Conservation (phyloP, 148 eudicot genomes). For the Bassia scoparia region DNA sequence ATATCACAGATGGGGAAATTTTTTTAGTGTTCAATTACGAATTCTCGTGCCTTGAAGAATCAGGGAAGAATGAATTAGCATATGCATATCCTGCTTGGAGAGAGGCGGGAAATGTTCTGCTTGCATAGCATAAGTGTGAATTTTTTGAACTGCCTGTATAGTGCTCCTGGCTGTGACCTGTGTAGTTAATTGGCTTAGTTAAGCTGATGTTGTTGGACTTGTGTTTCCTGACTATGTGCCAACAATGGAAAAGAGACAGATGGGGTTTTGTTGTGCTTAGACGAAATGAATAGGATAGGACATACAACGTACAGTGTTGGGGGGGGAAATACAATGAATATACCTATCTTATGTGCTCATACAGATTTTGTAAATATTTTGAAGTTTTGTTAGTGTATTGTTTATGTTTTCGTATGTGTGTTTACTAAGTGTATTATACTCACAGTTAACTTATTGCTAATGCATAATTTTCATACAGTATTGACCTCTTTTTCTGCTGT, state of each 20-base stretch:
- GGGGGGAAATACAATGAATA: background rate
- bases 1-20: constrained; percentile 3
- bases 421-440: background rate
- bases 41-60: background rate
- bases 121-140: background rate
- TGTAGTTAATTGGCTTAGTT: too few species aligned
- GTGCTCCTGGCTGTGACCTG: constrained; percentile 9
- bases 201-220: too few species aligned
- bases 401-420: background rate
- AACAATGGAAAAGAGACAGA: background rate
- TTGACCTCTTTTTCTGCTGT: too few species aligned
- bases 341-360: background rate
- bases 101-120: background rate
- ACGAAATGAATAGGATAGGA: too few species aligned
- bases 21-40: background rate
- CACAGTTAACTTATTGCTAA: background rate
- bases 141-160: constrained; percentile 3
- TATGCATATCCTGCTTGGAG: background rate
- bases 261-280: background rate
- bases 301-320: too few species aligned
- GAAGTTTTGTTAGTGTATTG: background rate
- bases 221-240: too few species aligned
- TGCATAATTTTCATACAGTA: background rate
- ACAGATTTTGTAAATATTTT: constrained; percentile 14
- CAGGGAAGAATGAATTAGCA: background rate